Conservation (phyloP, 2,329 filamentous ascomycete genomes). For the Diplodia intermedia region DNA sequence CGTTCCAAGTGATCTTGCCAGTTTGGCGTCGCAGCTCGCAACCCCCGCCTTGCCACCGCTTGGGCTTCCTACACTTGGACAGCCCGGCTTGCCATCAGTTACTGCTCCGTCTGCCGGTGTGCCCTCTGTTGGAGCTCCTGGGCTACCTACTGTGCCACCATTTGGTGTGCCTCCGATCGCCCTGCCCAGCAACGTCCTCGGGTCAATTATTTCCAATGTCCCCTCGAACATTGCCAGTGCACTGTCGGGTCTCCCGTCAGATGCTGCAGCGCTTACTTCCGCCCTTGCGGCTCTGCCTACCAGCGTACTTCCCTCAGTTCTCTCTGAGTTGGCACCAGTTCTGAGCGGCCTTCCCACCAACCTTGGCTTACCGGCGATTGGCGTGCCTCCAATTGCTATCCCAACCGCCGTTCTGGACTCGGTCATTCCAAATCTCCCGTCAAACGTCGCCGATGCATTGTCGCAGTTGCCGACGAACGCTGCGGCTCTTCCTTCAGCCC, state of each 20-base stretch:
- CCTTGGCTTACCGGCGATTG: background rate
- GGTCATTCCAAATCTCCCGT: background rate
- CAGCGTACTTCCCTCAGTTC: background rate
- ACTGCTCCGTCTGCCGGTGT: background rate
- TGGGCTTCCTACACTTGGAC: background rate
- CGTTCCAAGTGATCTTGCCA: slow-evolving; percentile 1
- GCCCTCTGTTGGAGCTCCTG: background rate
- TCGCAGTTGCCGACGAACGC: background rate
- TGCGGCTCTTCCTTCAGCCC: background rate
- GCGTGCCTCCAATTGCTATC: background rate
- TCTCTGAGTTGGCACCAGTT: background rate
- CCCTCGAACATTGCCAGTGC: slow-evolving; percentile 13
- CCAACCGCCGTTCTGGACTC: background rate
- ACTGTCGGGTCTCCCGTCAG: background rate
- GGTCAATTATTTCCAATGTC: background rate
- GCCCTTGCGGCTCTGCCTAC: slow-evolving; percentile 5
- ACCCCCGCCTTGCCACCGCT: background rate
- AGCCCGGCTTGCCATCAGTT: background rate
- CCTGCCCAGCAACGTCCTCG: background rate
- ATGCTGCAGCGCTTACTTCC: background rate
- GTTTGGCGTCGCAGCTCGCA: slow-evolving; percentile 3
- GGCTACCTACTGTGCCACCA: background rate
- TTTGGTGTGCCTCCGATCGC: background rate
- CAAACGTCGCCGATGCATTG: slow-evolving; percentile 12
- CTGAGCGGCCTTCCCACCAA: background rate